Conservation (phyloP, 805 yeast genomes). For the Phaffomyces thermotolerans region DNA sequence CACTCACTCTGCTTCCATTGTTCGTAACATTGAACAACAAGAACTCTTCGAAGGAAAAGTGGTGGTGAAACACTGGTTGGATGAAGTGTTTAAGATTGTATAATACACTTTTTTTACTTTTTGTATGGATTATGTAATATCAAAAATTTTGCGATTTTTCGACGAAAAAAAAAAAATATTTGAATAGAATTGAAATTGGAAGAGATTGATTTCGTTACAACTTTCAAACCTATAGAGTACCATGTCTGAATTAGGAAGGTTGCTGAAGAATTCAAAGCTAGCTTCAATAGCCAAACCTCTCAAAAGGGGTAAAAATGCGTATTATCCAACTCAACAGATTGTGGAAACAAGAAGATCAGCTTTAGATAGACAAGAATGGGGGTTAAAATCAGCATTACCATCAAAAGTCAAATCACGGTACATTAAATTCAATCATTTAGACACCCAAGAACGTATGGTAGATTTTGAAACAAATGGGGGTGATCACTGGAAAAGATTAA, state of each 20-base stretch:
- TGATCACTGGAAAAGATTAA: conserved; percentile 48
- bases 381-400: conserved; percentile 68
- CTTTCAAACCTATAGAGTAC: not conserved
- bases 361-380: conserved; percentile 63
- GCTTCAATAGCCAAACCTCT: conserved; percentile 29
- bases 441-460: conserved; percentile 59
- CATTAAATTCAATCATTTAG: conserved; percentile 58
- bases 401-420: conserved; percentile 49
- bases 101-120: not conserved
- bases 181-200: not conserved
- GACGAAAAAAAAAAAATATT: not conserved
- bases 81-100: conserved; percentile 29
- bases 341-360: conserved; percentile 62
- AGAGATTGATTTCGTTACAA: too few relatives aligned
- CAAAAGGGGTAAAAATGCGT: conserved; percentile 8
- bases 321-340: conserved; percentile 62
- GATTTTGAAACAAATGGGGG: conserved; percentile 62
- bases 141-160: conserved; percentile 1
- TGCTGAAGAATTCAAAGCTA: conserved; percentile 27
- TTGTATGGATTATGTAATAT: not conserved
- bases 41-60: conserved; percentile 62
- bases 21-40: conserved; percentile 45
- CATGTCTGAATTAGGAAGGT: conserved; percentile 23
- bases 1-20: conserved; percentile 80
- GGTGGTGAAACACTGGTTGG: conserved; percentile 59